phyloP scores from a whole-genome alignment of 2,329 filamentous ascomycete species.

The Alternaria ventricosa region DNA sequence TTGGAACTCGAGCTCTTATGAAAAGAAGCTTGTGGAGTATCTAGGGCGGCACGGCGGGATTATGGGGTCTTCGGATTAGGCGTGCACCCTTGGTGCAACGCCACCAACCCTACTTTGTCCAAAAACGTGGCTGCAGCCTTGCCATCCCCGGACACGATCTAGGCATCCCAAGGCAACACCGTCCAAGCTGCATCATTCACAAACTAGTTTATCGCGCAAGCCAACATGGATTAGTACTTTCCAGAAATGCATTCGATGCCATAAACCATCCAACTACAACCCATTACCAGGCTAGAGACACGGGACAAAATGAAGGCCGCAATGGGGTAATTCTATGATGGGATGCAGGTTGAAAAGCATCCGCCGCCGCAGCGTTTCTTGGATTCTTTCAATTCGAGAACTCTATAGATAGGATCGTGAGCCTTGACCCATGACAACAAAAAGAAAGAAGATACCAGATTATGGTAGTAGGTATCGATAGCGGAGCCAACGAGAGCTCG shows the following conservation, averaged over 20 bases:
- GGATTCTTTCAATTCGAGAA: slow-evolving; percentile 5
- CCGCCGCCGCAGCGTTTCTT: slow-evolving; percentile 2
- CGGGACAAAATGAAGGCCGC: background rate
- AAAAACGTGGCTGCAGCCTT: slow-evolving; percentile 1
- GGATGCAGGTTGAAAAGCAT: slow-evolving; percentile 27
- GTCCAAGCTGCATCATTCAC: background rate
- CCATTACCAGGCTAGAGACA: background rate
- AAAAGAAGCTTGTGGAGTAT: background rate
- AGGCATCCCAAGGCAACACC: slow-evolving; percentile 1
- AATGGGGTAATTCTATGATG: background rate
- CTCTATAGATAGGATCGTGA: slow-evolving; percentile 11
- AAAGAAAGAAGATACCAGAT: background rate
- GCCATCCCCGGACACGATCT: background rate
- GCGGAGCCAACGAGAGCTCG: background rate
- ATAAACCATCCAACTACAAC: background rate
- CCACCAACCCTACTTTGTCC: background rate
- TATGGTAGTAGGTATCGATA: background rate
- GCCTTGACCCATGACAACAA: slow-evolving; percentile 1
- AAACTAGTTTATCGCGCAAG: background rate
- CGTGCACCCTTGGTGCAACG: slow-evolving; percentile 1
- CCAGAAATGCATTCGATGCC: background rate
- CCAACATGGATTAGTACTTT: background rate
- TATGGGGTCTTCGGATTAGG: background rate
- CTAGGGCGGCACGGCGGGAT: background rate
- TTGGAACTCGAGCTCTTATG: background rate